Percentiles rank a stretch among this genome's conserved stretches.
Evolutionary conservation across 2,329 filamentous ascomycete species (phyloP).

Genomic region (Colletotrichum sidae): DNA sequence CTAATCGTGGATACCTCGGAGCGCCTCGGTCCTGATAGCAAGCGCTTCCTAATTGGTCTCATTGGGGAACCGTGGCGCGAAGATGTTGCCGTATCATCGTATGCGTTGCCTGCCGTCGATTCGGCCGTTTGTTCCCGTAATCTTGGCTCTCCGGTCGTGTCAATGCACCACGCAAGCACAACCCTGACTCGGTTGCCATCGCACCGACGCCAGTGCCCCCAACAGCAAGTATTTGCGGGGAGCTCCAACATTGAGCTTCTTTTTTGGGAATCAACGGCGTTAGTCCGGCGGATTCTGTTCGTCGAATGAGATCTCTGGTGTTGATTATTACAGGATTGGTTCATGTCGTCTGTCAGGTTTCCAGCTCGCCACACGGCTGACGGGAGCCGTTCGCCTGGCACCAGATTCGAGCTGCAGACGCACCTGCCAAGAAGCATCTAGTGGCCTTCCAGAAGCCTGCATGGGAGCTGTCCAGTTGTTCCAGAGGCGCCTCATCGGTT

Average conservation of each 20-base stretch:
- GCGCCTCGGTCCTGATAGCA: background rate
- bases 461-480: too few species aligned
- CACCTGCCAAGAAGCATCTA: too few species aligned
- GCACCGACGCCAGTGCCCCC: background rate
- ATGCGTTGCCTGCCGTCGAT: background rate
- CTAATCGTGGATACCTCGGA: slow-evolving; percentile 9
- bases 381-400: too few species aligned
- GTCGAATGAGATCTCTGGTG: too few species aligned
- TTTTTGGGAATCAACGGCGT: background rate
- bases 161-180: slow-evolving; percentile 13
- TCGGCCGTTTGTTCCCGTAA: slow-evolving; percentile 1
- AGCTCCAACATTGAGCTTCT: background rate
- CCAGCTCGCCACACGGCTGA: too few species aligned
- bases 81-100: background rate
- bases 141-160: slow-evolving; percentile 1
- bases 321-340: too few species aligned
- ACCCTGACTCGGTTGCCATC: slow-evolving; percentile 13
- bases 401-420: too few species aligned
- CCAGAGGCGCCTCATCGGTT: too few species aligned
- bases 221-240: background rate
- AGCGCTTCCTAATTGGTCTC: background rate
- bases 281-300: too few species aligned
- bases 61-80: background rate
- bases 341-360: too few species aligned
- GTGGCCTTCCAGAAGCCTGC: too few species aligned